A percentile compares a stretch with the other conserved stretches of the same genome.
phyloP scores from a whole-genome alignment of 116 monocot genomes.

The Cymodocea nodosa region DNA sequence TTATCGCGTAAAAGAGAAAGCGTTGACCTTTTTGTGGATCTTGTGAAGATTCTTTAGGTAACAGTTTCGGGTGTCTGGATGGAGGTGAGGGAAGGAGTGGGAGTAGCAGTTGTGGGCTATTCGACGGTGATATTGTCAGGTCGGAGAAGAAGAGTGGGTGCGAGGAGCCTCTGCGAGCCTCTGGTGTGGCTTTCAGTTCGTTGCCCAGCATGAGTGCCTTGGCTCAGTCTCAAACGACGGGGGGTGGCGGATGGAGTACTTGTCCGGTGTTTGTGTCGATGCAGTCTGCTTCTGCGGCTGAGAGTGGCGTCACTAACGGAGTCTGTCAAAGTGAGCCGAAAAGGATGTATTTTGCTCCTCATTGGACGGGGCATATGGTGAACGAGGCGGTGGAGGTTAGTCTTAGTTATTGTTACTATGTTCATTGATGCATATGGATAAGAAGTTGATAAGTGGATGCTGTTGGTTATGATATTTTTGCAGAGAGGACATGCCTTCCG shows the following conservation, averaged over 20 bases:
- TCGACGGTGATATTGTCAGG: neutral
- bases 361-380: conserved; percentile 52
- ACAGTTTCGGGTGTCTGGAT: neutral
- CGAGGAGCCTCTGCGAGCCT: neutral
- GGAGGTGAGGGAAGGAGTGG: neutral
- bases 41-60: too few relatives aligned
- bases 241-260: neutral
- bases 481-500: conserved; percentile 68
- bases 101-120: neutral
- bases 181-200: neutral
- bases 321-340: neutral
- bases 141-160: too few relatives aligned
- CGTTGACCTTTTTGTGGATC: too few relatives aligned
- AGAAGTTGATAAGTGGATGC: neutral
- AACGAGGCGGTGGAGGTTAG: conserved; percentile 58
- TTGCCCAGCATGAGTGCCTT: neutral
- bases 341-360: conserved; percentile 23
- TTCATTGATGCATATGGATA: neutral
- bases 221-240: neutral
- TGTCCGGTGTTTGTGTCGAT: neutral
- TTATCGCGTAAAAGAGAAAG: too few relatives aligned
- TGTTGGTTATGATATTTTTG: conserved; percentile 6
- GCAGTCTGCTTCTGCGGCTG: neutral
- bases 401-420: neutral
- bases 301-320: neutral